Evolutionary conservation across 1,284 basidiomycete species (phyloP).

Genomic region (Rhizoctonia solani): DNA sequence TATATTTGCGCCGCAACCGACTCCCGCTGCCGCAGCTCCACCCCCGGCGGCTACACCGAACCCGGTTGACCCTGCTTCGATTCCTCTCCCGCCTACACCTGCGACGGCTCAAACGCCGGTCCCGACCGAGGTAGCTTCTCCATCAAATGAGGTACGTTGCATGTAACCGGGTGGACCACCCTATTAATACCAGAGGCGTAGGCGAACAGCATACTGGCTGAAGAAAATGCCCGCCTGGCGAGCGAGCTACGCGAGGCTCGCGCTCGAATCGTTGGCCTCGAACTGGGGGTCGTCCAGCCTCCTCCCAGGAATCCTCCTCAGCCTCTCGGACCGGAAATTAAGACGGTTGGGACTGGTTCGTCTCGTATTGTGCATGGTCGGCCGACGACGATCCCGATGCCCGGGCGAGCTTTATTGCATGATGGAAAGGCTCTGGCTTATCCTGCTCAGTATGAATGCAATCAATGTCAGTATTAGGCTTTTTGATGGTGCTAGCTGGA

Average conservation of each 20-base stretch:
- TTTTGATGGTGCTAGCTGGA: conserved; percentile 34
- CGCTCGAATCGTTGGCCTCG: conserved; percentile 76
- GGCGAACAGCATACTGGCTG: conserved; percentile 45
- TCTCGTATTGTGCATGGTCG: conserved; percentile 44
- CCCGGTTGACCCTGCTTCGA: conserved; percentile 44
- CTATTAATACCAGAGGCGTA: too few species aligned
- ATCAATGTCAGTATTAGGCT: conserved; percentile 52
- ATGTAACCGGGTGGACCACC: too few species aligned
- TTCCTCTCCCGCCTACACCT: conserved; percentile 41
- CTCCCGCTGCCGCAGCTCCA: too few species aligned
- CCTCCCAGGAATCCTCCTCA: conserved; percentile 29
- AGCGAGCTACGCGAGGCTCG: conserved; percentile 73
- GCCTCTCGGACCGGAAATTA: conserved; percentile 10
- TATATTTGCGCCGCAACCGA: conserved; percentile 42
- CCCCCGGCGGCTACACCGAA: conserved; percentile 45
- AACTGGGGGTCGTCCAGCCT: conserved; percentile 71
- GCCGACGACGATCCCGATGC: conserved; percentile 63
- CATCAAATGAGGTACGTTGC: conserved; percentile 18
- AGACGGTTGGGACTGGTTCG: conserved; percentile 6
- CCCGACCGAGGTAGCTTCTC: neutral
- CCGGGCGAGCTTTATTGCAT: conserved; percentile 65
- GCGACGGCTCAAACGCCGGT: conserved; percentile 28
- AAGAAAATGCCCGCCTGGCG: conserved; percentile 66
- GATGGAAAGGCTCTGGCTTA: conserved; percentile 67
- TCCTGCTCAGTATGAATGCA: conserved; percentile 61